Evolutionary conservation across 2,329 filamentous ascomycete genomes (phyloP).

Genomic region (Chaetomium sp.): DNA sequence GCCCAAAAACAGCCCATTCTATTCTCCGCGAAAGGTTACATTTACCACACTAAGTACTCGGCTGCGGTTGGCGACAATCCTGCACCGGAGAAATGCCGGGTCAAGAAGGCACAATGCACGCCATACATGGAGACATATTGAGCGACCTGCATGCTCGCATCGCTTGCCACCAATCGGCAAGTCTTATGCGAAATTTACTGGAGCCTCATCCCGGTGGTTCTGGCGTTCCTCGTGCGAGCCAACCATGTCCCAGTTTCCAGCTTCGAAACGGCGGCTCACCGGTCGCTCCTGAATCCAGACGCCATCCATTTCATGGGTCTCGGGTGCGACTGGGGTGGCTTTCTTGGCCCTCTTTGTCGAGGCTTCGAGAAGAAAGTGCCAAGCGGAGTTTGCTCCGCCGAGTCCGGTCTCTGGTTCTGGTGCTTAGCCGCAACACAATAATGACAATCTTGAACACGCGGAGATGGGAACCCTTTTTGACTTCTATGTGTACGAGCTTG

Average conservation of each 20-base stretch:
- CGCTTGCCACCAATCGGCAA: not conserved
- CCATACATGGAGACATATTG: not conserved
- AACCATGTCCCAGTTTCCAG: not conserved
- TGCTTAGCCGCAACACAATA: not conserved
- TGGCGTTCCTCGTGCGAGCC: not conserved
- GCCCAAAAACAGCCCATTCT: too few relatives aligned
- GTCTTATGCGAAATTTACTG: not conserved
- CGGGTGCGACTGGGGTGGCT: not conserved
- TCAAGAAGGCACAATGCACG: not conserved
- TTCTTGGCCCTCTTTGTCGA: not conserved
- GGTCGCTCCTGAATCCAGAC: not conserved
- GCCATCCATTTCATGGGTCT: not conserved
- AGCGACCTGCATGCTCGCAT: not conserved
- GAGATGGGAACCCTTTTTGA: not conserved
- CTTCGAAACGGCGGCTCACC: not conserved
- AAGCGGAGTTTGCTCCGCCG: not conserved
- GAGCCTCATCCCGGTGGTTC: not conserved
- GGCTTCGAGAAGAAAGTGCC: not conserved
- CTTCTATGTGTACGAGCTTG: not conserved
- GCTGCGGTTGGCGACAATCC: not conserved
- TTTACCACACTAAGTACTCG: not conserved
- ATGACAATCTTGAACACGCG: not conserved
- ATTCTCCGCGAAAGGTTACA: not conserved
- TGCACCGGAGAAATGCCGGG: not conserved
- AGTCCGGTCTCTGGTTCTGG: not conserved